Percentiles rank a stretch among this genome's conserved stretches.
Conservation (phyloP, 257 asterid genomes). For the Solanum arcanum region DNA sequence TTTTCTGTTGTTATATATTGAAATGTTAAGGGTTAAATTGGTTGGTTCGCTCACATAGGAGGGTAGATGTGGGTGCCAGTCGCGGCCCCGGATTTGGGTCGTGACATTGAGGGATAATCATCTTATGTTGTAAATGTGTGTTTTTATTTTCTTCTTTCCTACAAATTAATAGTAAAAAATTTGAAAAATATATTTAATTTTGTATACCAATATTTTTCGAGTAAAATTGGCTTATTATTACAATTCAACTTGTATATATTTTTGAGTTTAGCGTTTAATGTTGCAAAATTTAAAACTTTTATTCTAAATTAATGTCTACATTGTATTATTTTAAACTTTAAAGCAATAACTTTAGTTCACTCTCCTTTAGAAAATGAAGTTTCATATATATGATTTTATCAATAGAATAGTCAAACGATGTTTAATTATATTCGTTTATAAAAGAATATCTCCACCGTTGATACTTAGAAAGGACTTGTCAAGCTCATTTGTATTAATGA, state of each 20-base stretch:
- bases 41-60: too few species aligned
- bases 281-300: not conserved
- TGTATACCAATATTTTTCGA: not conserved
- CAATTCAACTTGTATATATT: not conserved
- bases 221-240: not conserved
- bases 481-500: not conserved
- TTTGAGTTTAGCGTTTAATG: not conserved
- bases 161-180: not conserved
- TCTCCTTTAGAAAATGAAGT: not conserved
- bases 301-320: not conserved
- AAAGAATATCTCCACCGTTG: not conserved
- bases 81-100: too few species aligned
- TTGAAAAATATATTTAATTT: not conserved
- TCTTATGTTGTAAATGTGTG: not conserved
- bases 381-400: not conserved
- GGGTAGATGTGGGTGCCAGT: too few species aligned
- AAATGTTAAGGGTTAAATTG: too few species aligned
- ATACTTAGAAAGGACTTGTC: not conserved
- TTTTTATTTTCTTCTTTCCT: not conserved
- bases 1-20: too few species aligned
- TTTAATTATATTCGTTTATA: not conserved
- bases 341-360: not conserved
- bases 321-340: not conserved
- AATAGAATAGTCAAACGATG: not conserved
- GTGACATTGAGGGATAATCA: too few species aligned